A percentile compares a stretch with the other conserved stretches of the same genome.
These are phyloP conservation scores for Coemansia aciculifera DNA, from an alignment of 192 early-diverging fungal genomes.

Conservation along the genomic window DNA sequence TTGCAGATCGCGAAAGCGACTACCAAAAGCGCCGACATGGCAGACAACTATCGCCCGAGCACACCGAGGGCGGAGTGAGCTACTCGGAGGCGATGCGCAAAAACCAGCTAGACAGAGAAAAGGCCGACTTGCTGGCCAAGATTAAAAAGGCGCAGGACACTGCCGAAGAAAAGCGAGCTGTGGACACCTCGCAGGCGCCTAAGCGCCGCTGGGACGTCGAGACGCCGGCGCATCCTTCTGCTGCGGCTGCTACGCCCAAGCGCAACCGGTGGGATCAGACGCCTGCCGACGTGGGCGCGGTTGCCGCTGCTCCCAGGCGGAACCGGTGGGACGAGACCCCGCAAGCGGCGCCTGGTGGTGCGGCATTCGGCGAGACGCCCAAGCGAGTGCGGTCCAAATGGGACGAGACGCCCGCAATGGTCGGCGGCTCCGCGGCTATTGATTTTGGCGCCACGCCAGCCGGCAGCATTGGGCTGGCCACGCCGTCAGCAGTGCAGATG, in stretches of 20 bases:
- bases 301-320: constrained; percentile 35
- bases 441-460: constrained; percentile 64
- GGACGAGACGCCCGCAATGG: constrained; percentile 89
- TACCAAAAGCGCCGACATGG: constrained; percentile 81
- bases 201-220: constrained; percentile 89
- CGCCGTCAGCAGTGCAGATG: constrained; percentile 66
- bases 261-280: constrained; percentile 71
- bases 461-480: constrained; percentile 73
- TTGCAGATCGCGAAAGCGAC: constrained; percentile 84
- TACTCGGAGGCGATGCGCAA: constrained; percentile 88
- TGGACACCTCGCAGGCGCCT: constrained; percentile 29
- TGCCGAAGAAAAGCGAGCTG: constrained; percentile 14
- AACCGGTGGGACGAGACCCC: constrained; percentile 71
- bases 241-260: constrained; percentile 45
- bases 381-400: constrained; percentile 83
- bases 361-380: constrained; percentile 56
- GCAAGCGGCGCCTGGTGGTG: constrained; percentile 31
- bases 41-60: constrained; percentile 79
- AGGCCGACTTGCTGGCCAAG: constrained; percentile 67
- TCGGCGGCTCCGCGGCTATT: constrained; percentile 24
- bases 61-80: constrained; percentile 60
- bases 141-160: constrained; percentile 68
- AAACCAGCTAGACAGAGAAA: constrained; percentile 81
- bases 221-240: constrained; percentile 59
- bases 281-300: constrained; percentile 53